These are phyloP conservation scores for Chlorophyllum brunneum DNA, from an alignment of 768 basidiomycete genomes.

Conservation along the genomic window DNA sequence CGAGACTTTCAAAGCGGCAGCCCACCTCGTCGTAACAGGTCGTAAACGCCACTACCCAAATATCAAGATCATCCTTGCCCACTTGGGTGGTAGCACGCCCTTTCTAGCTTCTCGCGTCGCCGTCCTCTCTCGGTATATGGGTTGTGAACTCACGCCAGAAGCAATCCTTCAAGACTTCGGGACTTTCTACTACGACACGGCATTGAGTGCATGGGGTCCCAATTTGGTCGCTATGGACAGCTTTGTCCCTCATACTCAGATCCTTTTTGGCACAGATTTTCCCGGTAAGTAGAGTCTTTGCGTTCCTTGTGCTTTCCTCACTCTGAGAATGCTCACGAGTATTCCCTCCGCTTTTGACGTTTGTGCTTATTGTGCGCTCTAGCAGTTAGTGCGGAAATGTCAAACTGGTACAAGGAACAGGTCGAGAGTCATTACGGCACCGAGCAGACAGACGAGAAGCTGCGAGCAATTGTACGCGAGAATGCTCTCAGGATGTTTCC, in stretches of 20 bases:
- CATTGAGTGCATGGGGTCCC: slow-evolving; percentile 54
- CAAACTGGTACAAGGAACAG: slow-evolving; percentile 58
- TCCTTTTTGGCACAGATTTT: slow-evolving; percentile 76
- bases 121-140: slow-evolving; percentile 65
- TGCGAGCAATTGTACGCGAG: slow-evolving; percentile 39
- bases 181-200: slow-evolving; percentile 73
- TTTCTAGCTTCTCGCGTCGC: slow-evolving; percentile 69
- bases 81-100: slow-evolving; percentile 67
- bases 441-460: slow-evolving; percentile 26
- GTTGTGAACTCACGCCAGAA: slow-evolving; percentile 55
- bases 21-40: slow-evolving; percentile 71
- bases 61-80: slow-evolving; percentile 66
- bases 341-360: background rate
- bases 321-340: too few relatives aligned
- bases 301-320: background rate
- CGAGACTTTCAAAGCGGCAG: slow-evolving; percentile 80
- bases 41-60: slow-evolving; percentile 57
- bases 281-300: slow-evolving; percentile 47
- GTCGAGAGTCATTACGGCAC: slow-evolving; percentile 43
- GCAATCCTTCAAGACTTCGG: slow-evolving; percentile 69
- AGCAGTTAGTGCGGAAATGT: slow-evolving; percentile 59
- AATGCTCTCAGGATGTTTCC: slow-evolving; percentile 57
- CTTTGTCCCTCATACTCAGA: slow-evolving; percentile 44
- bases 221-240: slow-evolving; percentile 47
- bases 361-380: too few relatives aligned